These are phyloP conservation scores for Pleurotus platypus DNA, from an alignment of 768 basidiomycete species.

Conservation along the genomic window DNA sequence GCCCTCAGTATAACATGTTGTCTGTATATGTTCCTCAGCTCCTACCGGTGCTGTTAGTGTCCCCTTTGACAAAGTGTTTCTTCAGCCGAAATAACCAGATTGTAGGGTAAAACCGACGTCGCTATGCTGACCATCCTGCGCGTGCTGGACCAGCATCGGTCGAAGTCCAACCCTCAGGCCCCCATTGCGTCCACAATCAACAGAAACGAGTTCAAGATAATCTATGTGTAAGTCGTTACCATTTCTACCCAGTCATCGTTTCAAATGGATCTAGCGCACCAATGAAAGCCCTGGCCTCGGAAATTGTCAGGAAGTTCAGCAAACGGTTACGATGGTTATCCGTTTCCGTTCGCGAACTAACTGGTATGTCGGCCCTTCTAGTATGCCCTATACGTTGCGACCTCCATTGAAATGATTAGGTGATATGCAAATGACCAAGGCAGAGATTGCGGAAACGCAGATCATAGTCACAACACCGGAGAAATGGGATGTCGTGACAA, in stretches of 20 bases:
- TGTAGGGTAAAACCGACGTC: slow-evolving; percentile 97
- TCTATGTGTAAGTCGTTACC: slow-evolving; percentile 74
- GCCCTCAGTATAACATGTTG: background rate
- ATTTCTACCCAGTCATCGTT: background rate
- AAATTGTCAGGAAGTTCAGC: slow-evolving; percentile 91
- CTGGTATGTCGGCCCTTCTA: slow-evolving; percentile 44
- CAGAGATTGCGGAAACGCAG: slow-evolving; percentile 92
- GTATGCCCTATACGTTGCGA: background rate
- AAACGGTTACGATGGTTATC: slow-evolving; percentile 87
- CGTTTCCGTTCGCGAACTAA: slow-evolving; percentile 86
- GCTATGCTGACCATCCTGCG: slow-evolving; percentile 93
- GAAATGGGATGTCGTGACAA: slow-evolving; percentile 99
- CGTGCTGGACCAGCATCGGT: slow-evolving; percentile 70
- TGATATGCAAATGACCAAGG: slow-evolving; percentile 96
- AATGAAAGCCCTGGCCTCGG: slow-evolving; percentile 96
- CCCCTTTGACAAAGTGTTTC: background rate
- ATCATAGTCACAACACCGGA: slow-evolving; percentile 99
- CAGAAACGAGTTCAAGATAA: slow-evolving; percentile 84
- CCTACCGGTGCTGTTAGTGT: slow-evolving; percentile 91
- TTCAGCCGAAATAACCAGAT: background rate
- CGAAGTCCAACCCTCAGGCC: slow-evolving; percentile 20
- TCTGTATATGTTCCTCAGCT: slow-evolving; percentile 41
- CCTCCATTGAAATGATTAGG: slow-evolving; percentile 29
- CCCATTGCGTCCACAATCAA: slow-evolving; percentile 50
- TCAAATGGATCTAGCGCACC: slow-evolving; percentile 61